phyloP scores from a whole-genome alignment of 495 filamentous ascomycete species.

The Geoglossum glabrum region DNA sequence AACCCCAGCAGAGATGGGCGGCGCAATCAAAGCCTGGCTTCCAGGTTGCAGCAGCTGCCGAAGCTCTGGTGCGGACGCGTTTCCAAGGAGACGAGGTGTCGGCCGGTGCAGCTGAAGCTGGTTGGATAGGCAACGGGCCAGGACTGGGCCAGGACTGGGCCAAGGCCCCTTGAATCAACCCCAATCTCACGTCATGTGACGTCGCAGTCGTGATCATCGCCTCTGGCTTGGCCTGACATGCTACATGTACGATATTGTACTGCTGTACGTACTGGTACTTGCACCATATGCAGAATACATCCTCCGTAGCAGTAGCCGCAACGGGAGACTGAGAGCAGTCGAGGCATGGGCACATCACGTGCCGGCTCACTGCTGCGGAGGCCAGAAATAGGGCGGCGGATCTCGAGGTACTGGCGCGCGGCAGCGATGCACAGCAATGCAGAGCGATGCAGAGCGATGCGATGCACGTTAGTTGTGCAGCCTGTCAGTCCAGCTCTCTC shows the following conservation, averaged over 20 bases:
- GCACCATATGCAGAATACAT: too few relatives aligned
- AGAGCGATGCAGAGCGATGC: too few relatives aligned
- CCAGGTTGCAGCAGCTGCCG: background rate
- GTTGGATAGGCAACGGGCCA: constrained; percentile 1
- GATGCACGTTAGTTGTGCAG: background rate
- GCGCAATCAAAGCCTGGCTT: background rate
- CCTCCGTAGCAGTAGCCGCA: too few relatives aligned
- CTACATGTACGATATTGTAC: too few relatives aligned
- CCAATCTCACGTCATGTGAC: background rate
- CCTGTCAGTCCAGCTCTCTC: background rate
- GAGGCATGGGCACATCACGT: too few relatives aligned
- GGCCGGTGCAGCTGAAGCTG: background rate
- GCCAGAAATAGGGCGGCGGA: background rate
- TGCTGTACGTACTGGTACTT: too few relatives aligned
- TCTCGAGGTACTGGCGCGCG: background rate
- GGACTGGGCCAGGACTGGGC: background rate
- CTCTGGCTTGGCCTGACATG: too few relatives aligned
- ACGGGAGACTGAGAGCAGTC: too few relatives aligned
- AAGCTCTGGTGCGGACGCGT: background rate
- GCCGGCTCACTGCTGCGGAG: too few relatives aligned
- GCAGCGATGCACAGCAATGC: background rate
- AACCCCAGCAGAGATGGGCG: background rate
- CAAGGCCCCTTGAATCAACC: background rate
- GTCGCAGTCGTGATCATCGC: too few relatives aligned
- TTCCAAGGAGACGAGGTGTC: background rate